Evolutionary conservation across 164 flowering plant genomes (phyloP), one percentile per base, ranked within the genome.

Genomic region (Tetracentron sinense): DNA sequence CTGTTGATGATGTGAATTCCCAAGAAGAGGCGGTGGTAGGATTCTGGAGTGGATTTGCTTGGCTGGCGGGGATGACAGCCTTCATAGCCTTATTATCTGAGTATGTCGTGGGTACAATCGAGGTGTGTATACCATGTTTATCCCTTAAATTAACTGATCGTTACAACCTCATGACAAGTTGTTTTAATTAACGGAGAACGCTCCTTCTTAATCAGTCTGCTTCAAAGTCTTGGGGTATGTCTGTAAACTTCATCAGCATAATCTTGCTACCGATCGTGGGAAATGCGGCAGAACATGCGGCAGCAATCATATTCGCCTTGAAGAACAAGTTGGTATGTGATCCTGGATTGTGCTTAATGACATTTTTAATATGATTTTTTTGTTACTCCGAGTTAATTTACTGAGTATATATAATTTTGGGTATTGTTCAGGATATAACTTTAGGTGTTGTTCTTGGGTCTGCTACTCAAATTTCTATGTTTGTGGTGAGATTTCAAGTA

Each of bases 261-360:
- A 88, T 95, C 58, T 64, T 95, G 77, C 79, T 95, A 23, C 96
- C 99, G 25, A 88, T 95, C 17, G 96, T 89, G 49, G 97, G 99
- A 63, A 95, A 95, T 70, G 99, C 97, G 2, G 96, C 97, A 1
- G 99, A 95, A 67, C 97, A 92, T 62, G 94, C 99, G 4, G 93
- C 94, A 30, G 89, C 99, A 0, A 60, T 92, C 67, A 89, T 95
- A 7, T 95, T 95, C 56, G 97, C 97, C 19, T 81, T 83, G 51
- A 92, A 87, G 74, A 87, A 95, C 81, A 89, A 95, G 68, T 63
- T 92, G 90, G 99, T 94, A 42, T 67, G 86, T 65, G 21, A 19
- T n/a, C 15, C 4, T 11, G 0, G 25, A 15, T 46, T 19, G 17
- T 6, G 19, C 29, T 59, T 28, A 30, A 8, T 38, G 16, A 47